Evolutionary conservation across 2,329 filamentous ascomycete genomes (phyloP).

Genomic region (Myriosclerotinia curreyana): DNA sequence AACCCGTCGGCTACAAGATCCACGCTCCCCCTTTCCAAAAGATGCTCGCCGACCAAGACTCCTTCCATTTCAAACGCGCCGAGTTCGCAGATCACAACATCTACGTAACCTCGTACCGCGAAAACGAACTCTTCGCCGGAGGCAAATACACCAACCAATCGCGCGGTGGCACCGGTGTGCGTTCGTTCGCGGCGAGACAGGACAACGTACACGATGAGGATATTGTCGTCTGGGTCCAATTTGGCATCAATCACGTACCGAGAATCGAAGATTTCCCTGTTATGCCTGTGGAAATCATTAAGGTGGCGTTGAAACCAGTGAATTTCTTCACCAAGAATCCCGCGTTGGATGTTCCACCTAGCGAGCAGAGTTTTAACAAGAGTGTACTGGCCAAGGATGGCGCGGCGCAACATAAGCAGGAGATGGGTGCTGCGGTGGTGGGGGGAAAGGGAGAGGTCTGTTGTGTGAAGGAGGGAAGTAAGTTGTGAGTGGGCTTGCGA

Average conservation of each 20-base stretch:
- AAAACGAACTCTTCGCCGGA: conserved; percentile 52
- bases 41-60: conserved; percentile 50
- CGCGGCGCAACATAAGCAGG: conserved; percentile 12
- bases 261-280: conserved; percentile 65
- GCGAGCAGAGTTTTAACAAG: conserved; percentile 46
- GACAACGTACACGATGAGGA: conserved; percentile 50
- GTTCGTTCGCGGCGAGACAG: conserved; percentile 52
- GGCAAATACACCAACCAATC: conserved; percentile 57
- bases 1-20: conserved; percentile 55
- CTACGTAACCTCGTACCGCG: conserved; percentile 54
- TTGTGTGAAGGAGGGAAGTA: conserved; percentile 20
- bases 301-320: conserved; percentile 49
- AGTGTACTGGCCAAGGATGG: conserved; percentile 25
- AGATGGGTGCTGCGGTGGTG: conserved; percentile 7
- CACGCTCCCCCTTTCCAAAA: conserved; percentile 55
- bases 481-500: conserved; percentile 9
- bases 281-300: conserved; percentile 60
- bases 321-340: conserved; percentile 54
- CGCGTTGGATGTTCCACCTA: conserved; percentile 49
- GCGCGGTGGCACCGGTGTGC: conserved; percentile 51
- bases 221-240: conserved; percentile 57
- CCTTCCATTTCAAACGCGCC: conserved; percentile 49
- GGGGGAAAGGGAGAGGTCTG: conserved; percentile 16
- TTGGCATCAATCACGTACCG: conserved; percentile 62
- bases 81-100: conserved; percentile 55